Base-by-base conservation (phyloP, 2,329 filamentous ascomycete species). In the Escovopsis sp. region DNA sequence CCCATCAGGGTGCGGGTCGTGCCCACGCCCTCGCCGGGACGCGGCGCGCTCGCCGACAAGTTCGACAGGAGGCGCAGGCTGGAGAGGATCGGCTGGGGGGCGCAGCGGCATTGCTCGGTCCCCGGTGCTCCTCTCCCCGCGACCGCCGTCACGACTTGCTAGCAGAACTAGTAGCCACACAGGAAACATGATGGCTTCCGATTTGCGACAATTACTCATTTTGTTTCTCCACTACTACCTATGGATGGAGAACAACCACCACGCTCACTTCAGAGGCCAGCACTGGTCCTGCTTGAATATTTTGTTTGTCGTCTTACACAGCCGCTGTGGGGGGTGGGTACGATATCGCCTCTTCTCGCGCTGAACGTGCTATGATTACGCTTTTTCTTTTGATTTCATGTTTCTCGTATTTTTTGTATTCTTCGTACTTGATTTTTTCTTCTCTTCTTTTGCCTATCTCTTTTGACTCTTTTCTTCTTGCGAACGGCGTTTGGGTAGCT, bases 401-500 rank as follows among this genome's bases (percentile, higher is more conserved):
- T n/a, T n/a, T n/a, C n/a, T n/a, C n/a, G n/a, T n/a, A n/a, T n/a
- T 41, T 25, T n/a, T 6, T 36, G 24, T 16, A 24, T 20, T 24
- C 20, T 37, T n/a, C n/a, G n/a, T n/a, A n/a, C 10, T 24, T 43
- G 2, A 2, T 25, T 41, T 35, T 11, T 35, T 27, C 12, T 14
- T 38, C 32, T 37, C 16, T 39, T 35, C 35, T 16, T 38, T 38
- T 33, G 34, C 16, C 34, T 34, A 29, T 32, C 12, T 30, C 30
- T 40, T 48, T 41, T 50, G n/a, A n/a, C 39, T 43, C 43, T 40
- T 45, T 39, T 45, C 47, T 41, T 37, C 45, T 27, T 40, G 30
- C 37, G 41, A 46, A 39, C 42, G 53, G 51, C 51, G 53, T 57
- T 57, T 55, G 48, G 48, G 49, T 48, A 49, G 50, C 40, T 41